Conservation (phyloP, 768 basidiomycete genomes). For the Tylopilus felleus region DNA sequence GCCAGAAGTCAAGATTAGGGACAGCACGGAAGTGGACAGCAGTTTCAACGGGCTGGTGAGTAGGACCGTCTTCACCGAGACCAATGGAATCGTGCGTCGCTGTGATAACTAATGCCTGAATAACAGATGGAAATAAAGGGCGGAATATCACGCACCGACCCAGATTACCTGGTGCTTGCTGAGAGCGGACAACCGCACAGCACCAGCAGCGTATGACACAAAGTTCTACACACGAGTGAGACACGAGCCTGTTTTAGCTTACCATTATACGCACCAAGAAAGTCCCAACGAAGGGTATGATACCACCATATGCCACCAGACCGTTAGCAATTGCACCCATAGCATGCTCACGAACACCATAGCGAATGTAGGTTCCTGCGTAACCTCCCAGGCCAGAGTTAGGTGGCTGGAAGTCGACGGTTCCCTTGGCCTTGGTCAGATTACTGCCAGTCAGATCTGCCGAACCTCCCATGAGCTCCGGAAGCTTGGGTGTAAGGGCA, state of each 20-base stretch:
- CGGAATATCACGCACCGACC: constrained; percentile 59
- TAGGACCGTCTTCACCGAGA: constrained; percentile 91
- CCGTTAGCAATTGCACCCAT: constrained; percentile 98
- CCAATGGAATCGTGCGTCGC: constrained; percentile 96
- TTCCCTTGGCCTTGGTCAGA: constrained; percentile 80
- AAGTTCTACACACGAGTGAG: constrained; percentile 60
- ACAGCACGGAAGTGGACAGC: constrained; percentile 81
- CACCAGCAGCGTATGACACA: constrained; percentile 90
- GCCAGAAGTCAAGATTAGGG: constrained; percentile 91
- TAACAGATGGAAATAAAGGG: neutral
- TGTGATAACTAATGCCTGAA: constrained; percentile 23
- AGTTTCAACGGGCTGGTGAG: constrained; percentile 93
- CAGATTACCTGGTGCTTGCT: constrained; percentile 89
- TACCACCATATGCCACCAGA: constrained; percentile 82
- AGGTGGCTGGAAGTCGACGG: constrained; percentile 90
- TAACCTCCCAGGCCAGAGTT: constrained; percentile 81
- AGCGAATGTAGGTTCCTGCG: constrained; percentile 87
- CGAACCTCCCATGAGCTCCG: constrained; percentile 86
- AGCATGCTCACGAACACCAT: constrained; percentile 95
- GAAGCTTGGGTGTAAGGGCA: constrained; percentile 67
- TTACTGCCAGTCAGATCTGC: constrained; percentile 93
- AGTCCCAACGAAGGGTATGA: constrained; percentile 88
- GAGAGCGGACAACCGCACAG: constrained; percentile 86
- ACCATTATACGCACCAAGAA: constrained; percentile 63
- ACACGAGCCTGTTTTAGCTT: neutral